A percentile compares a stretch with the other conserved stretches of the same genome.
Conservation (phyloP, 2,329 filamentous ascomycete species). For the Fusarium xyrophilum region DNA sequence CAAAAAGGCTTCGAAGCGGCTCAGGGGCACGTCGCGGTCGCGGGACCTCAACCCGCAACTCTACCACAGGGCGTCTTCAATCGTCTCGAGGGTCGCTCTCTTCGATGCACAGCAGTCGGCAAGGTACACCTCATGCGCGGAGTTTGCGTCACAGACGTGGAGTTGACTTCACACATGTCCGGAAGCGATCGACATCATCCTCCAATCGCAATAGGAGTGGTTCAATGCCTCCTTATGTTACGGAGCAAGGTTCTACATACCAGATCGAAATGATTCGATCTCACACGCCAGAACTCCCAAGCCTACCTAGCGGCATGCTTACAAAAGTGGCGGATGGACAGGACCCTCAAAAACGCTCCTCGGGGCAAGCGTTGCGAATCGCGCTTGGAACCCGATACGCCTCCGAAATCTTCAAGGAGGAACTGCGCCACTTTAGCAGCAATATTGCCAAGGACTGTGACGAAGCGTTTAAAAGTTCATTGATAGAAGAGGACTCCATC, state of each 20-base stretch:
- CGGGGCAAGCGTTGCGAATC: conserved; percentile 10
- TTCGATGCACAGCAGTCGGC: conserved; percentile 57
- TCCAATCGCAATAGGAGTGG: conserved; percentile 34
- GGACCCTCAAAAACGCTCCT: conserved; percentile 12
- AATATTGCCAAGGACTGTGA: conserved; percentile 91
- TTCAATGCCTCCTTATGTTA: conserved; percentile 28
- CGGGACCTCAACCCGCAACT: conserved; percentile 41
- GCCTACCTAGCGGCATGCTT: conserved; percentile 35
- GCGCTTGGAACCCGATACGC: conserved; percentile 36
- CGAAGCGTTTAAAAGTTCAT: conserved; percentile 81
- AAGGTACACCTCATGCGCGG: conserved; percentile 52
- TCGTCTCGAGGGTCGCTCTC: conserved; percentile 54
- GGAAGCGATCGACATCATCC: conserved; percentile 49
- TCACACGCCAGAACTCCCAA: conserved; percentile 43
- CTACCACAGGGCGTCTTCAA: conserved; percentile 42
- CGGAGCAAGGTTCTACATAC: conserved; percentile 29
- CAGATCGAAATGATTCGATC: conserved; percentile 37
- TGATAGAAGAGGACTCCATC: conserved; percentile 52
- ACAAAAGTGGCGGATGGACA: conserved; percentile 35
- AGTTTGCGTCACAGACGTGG: conserved; percentile 58
- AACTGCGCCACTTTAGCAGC: conserved; percentile 81
- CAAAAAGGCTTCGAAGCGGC: conserved; percentile 47
- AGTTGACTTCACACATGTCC: conserved; percentile 61
- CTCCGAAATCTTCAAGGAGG: conserved; percentile 66
- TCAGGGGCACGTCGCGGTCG: conserved; percentile 46